These are phyloP conservation scores for Plasmodium reichenowi DNA, from an alignment of 169 alveolate genomes.

Conservation along the genomic window DNA sequence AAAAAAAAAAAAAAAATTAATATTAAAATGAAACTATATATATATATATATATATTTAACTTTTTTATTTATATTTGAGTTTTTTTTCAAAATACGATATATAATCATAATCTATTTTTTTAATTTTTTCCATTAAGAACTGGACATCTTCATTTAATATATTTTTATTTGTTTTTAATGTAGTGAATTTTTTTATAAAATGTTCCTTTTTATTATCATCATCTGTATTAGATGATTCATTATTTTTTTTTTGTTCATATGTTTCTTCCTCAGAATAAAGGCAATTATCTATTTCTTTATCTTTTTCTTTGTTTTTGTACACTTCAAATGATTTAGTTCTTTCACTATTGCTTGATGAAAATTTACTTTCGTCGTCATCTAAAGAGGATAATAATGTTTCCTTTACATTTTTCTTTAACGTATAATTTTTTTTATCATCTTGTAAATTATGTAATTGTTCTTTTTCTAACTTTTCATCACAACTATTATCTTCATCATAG, in stretches of 20 bases:
- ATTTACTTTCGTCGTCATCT: no score
- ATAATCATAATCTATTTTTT: slow-evolving; percentile 56
- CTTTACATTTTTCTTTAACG: no score
- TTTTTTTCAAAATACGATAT: slow-evolving; percentile 61
- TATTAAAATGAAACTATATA: background rate
- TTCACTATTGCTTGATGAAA: no score
- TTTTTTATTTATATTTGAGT: slow-evolving; percentile 32
- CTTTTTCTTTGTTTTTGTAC: background rate
- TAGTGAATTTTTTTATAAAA: slow-evolving; percentile 26
- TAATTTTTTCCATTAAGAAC: slow-evolving; percentile 29
- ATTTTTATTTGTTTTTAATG: slow-evolving; percentile 22
- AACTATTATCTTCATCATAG: background rate
- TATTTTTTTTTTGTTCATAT: background rate
- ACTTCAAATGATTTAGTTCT: background rate
- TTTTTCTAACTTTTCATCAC: background rate
- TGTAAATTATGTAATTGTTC: background rate
- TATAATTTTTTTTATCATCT: no score
- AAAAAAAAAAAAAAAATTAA: no score
- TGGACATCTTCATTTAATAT: slow-evolving; percentile 48
- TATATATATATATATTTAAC: background rate
- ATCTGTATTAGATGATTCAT: background rate
- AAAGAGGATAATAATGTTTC: no score
- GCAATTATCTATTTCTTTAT: slow-evolving; percentile 1
- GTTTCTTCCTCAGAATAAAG: background rate
- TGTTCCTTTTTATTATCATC: slow-evolving; percentile 16